Evolutionary conservation across 73 alveolate genomes (phyloP).

Genomic region (Loxodes magnus): DNA sequence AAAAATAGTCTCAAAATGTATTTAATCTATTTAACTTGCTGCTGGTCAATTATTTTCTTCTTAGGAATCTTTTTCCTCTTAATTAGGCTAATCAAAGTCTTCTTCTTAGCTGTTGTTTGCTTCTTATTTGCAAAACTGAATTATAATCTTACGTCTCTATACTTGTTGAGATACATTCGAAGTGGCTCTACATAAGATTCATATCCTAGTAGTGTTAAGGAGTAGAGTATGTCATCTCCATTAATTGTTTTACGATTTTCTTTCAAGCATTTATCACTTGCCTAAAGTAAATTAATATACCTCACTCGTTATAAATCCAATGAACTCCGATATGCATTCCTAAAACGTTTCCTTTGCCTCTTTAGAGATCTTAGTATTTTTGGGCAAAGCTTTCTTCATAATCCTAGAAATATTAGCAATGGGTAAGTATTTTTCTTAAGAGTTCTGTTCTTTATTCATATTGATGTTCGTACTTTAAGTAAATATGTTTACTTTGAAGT

Average conservation of each 20-base stretch:
- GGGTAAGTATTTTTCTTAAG: slow-evolving; percentile 73
- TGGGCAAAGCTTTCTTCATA: slow-evolving; percentile 90
- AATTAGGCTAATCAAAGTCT: too few species aligned
- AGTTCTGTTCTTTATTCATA: slow-evolving; percentile 53
- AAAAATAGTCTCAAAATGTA: too few species aligned
- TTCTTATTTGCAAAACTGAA: too few species aligned
- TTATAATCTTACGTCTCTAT: slow-evolving; percentile 83
- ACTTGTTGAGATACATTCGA: slow-evolving; percentile 58
- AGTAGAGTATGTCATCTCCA: slow-evolving; percentile 93
- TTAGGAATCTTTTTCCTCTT: too few species aligned
- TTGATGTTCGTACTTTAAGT: too few species aligned
- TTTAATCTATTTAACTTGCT: too few species aligned
- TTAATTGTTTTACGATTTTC: slow-evolving; percentile 93
- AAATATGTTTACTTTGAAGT: too few species aligned
- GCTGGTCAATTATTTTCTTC: too few species aligned
- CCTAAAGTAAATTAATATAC: too few species aligned
- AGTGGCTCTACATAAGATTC: slow-evolving; percentile 82
- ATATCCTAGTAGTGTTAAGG: slow-evolving; percentile 85
- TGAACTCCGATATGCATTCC: slow-evolving; percentile 93
- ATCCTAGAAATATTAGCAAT: slow-evolving; percentile 93
- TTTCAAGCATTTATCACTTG: slow-evolving; percentile 88
- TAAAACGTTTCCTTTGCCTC: slow-evolving; percentile 95
- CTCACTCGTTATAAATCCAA: slow-evolving; percentile 45
- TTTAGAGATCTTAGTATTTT: slow-evolving; percentile 87
- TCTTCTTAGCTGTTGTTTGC: too few species aligned